phyloP scores from a whole-genome alignment of 2,329 filamentous ascomycete genomes.

The Coniochaeta prunicola region DNA sequence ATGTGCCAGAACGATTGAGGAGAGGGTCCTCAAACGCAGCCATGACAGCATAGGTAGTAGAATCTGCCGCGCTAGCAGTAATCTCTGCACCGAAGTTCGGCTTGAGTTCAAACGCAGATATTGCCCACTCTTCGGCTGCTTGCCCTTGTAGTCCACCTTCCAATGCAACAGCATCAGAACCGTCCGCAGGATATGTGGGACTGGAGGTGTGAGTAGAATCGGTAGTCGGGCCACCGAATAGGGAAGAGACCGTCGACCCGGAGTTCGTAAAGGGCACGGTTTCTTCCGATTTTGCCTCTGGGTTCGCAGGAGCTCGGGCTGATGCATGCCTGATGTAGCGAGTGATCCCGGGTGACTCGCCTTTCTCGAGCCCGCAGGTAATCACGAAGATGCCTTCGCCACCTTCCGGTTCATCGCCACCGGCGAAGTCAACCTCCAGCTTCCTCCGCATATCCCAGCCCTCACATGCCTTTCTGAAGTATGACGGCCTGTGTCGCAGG shows the following conservation, averaged over 20 bases:
- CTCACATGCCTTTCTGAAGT: slow-evolving; percentile 71
- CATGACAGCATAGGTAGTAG: slow-evolving; percentile 63
- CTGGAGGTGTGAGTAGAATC: slow-evolving; percentile 16
- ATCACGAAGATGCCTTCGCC: slow-evolving; percentile 75
- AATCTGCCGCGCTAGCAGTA: slow-evolving; percentile 64
- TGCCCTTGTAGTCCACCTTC: background rate
- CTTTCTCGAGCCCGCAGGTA: slow-evolving; percentile 61
- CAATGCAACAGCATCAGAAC: background rate
- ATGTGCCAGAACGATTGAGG: slow-evolving; percentile 38
- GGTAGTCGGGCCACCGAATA: slow-evolving; percentile 17
- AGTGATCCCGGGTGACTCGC: slow-evolving; percentile 32
- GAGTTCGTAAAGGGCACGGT: slow-evolving; percentile 6
- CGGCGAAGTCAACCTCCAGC: slow-evolving; percentile 83
- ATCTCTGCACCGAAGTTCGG: slow-evolving; percentile 54
- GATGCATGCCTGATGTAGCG: slow-evolving; percentile 33
- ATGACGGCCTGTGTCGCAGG: slow-evolving; percentile 61
- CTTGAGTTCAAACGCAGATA: slow-evolving; percentile 54
- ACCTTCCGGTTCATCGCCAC: slow-evolving; percentile 65
- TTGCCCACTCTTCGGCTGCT: slow-evolving; percentile 55
- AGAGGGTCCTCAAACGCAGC: slow-evolving; percentile 74
- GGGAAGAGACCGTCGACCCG: background rate
- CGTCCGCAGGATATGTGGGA: background rate
- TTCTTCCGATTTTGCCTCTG: slow-evolving; percentile 8
- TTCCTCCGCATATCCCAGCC: slow-evolving; percentile 89
- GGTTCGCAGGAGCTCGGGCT: slow-evolving; percentile 4